These are phyloP conservation scores for Buddleja alternifolia DNA, from an alignment of 257 asterid genomes.

Conservation along the genomic window DNA sequence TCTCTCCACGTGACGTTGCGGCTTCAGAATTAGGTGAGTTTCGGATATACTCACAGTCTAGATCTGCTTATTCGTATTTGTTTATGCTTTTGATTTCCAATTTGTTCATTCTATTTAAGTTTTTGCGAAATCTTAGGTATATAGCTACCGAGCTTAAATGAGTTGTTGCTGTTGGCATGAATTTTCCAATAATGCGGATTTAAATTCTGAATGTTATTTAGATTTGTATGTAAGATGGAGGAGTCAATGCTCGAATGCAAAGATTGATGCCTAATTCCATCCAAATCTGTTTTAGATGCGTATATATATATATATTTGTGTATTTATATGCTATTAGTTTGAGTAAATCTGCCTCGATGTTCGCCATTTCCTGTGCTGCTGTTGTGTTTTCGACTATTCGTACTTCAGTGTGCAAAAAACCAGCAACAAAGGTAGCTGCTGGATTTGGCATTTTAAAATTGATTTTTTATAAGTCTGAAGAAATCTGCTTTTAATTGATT, in stretches of 20 bases:
- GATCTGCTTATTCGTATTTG: conserved; percentile 16
- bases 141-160: neutral
- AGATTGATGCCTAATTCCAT: neutral
- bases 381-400: conserved; percentile 12
- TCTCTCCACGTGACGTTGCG: conserved; percentile 16
- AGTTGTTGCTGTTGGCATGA: neutral
- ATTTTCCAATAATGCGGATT: neutral
- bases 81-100: neutral
- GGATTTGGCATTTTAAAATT: neutral
- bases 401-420: neutral
- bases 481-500: neutral
- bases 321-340: neutral
- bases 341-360: neutral
- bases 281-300: too few species aligned
- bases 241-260: conserved; percentile 1
- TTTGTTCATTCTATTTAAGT: neutral
- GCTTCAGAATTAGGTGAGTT: conserved; percentile 21
- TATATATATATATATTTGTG: neutral
- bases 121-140: conserved; percentile 20
- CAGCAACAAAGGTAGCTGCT: neutral
- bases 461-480: conserved; percentile 24
- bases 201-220: neutral
- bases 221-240: neutral
- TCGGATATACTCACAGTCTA: neutral
- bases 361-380: neutral